Evolutionary conservation across 2,329 filamentous ascomycete genomes (phyloP), one percentile per base, ranked within the genome.

Genomic region (Nigrospora sphaerica): DNA sequence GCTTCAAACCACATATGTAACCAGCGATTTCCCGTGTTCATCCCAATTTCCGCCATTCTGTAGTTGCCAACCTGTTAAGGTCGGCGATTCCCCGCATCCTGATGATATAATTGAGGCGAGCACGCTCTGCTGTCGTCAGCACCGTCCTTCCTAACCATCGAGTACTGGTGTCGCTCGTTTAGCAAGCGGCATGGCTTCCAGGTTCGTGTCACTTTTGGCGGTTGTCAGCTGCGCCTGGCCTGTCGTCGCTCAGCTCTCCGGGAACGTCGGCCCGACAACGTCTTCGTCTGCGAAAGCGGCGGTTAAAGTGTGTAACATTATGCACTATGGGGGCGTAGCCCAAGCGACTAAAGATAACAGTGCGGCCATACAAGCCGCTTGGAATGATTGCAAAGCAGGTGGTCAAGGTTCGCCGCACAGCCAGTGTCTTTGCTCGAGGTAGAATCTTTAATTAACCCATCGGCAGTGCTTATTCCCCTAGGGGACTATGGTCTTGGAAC

Each of bases 321-420:
- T 71, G 45, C 56, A 69, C 44, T 75, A 76, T 52, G 74, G 75
- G 12, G 75, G 66, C 31, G 64, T 64, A n/a, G 70, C 73, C 2
- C 69, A 72, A 50, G 70, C 71, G 35, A 59, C 62, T 14, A 71
- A 70, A 3, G 74, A 78, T 51, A 62, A 60, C 49, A 49, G 59
- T 40, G 55, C 46, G 19, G 59, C 59, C 19, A 57, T 62, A 46
- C 47, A 48, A 23, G 39, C 50, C 16, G 56, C 60, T 10, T 62
- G 58, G 59, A 40, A 51, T 14, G 58, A 62, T 17, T 78, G 74
- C 62, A 69, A 71, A 51, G 58, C 64, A 1, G 72, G 74, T 12
- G 74, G 74, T 33, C 66, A 73, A 23, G 68, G 42, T 44, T 13
- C 16, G 42, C 35, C 18, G 9, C 19, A 7, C 16, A 28, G 14